These are phyloP conservation scores for Zymoseptoria ardabiliae DNA, from an alignment of 2,329 filamentous ascomycete species.

Conservation along the genomic window DNA sequence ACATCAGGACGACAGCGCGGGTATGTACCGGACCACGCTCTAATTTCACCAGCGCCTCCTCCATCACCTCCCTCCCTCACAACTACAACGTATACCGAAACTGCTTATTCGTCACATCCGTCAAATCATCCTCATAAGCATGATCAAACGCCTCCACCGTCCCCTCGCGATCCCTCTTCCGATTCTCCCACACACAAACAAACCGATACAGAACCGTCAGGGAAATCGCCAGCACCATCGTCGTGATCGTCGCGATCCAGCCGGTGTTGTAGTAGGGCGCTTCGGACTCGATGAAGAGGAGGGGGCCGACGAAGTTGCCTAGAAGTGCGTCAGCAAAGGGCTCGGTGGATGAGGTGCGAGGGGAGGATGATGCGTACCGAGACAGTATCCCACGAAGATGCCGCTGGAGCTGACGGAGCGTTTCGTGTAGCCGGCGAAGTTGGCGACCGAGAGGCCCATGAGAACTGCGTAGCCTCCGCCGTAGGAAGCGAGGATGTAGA, in stretches of 20 bases:
- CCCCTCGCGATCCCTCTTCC: constrained; percentile 36
- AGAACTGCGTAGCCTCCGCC: constrained; percentile 45
- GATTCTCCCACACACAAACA: constrained; percentile 41
- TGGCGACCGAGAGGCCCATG: constrained; percentile 45
- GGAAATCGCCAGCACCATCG: constrained; percentile 28
- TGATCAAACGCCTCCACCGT: constrained; percentile 45
- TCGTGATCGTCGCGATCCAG: constrained; percentile 33
- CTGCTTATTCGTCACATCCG: constrained; percentile 33
- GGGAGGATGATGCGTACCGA: constrained; percentile 29
- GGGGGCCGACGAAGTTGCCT: constrained; percentile 41
- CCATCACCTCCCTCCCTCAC: background rate
- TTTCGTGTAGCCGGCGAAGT: constrained; percentile 49
- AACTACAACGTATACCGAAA: constrained; percentile 12
- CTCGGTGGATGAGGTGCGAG: no score
- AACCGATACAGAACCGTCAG: constrained; percentile 40
- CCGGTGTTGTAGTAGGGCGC: constrained; percentile 36
- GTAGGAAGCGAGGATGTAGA: constrained; percentile 42
- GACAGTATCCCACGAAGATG: constrained; percentile 46
- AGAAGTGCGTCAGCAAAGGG: no score
- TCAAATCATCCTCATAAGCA: constrained; percentile 48
- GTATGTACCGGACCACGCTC: background rate
- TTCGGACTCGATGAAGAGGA: constrained; percentile 37
- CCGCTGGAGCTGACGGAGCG: constrained; percentile 43
- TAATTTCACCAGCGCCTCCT: no score
- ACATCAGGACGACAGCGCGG: background rate